Base-by-base conservation (phyloP, 1,139 yeast species). In the Yamadazyma triangularis region DNA sequence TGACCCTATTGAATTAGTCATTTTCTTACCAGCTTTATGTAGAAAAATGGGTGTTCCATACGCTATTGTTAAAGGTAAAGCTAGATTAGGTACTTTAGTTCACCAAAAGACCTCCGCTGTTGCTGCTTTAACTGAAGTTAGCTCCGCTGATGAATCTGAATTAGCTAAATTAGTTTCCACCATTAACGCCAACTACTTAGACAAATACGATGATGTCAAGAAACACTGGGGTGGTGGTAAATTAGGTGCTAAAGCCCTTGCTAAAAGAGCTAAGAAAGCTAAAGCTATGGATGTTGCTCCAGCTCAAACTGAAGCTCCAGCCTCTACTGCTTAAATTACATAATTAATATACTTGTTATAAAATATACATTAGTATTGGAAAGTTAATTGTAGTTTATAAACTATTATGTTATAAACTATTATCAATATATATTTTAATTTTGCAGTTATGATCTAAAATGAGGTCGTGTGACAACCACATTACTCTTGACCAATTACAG, bases 211-310 rank as follows among this genome's bases (percentile, higher is more conserved):
- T 59, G 96, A 89, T 53, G 63, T 76, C 65, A 89, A 94, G 79
- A 87, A 86, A 75, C 95, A 87, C 82, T 89, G 97, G 97, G 97
- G 97, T 79, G 97, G 98, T 77, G 97, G 97, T 79, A 62, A 85
- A 68, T 75, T 91, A 77, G 96, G 97, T 66, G 73, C 85, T 55
- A 89, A 89, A 78, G 86, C 96, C 56, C 76, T 73, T 56, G 91
- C 78, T 55, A 84, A 81, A 73, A 64, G 50, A 31, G 69, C 64
- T 35, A 66, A 69, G 62, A 67, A 51, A 47, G 69, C 66, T 29
- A 70, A 65, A 58, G 47, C 53, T 34, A 54, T 58, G 39, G 72
- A 64, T 28, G 56, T 40, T 35, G 45, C 43, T 18, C 20, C 20
- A 18, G 6, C 20, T 18, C n/a, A n/a, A n/a, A 9, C 9, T 18